A percentile compares a stretch with the other conserved stretches of the same genome.
These are phyloP conservation scores for Xylaria telfairii DNA, from an alignment of 495 filamentous ascomycete genomes.

Conservation along the genomic window DNA sequence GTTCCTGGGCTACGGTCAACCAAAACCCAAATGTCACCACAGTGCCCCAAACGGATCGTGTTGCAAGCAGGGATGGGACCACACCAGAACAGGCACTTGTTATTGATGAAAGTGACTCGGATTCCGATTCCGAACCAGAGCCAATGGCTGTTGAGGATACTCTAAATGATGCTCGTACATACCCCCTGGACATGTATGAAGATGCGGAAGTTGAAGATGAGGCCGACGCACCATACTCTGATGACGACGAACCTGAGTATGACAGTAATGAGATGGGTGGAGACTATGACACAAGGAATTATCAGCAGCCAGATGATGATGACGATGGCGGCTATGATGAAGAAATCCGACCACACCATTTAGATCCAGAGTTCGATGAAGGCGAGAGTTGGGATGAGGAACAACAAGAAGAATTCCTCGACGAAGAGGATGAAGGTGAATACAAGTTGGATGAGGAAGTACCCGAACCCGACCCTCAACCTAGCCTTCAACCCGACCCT, in stretches of 20 bases:
- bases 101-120: conserved; percentile 35
- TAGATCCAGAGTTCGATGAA: conserved; percentile 38
- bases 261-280: conserved; percentile 39
- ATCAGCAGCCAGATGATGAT: conserved; percentile 42
- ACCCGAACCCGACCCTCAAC: not conserved
- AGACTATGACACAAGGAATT: conserved; percentile 40
- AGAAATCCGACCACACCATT: conserved; percentile 29
- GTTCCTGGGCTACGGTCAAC: conserved; percentile 32
- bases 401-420: conserved; percentile 34
- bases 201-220: conserved; percentile 37
- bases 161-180: conserved; percentile 27
- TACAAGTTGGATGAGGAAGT: conserved; percentile 30
- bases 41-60: conserved; percentile 24
- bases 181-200: conserved; percentile 36
- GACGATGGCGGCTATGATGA: conserved; percentile 46
- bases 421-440: conserved; percentile 37
- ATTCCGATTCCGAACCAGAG: conserved; percentile 18
- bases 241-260: conserved; percentile 49
- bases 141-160: conserved; percentile 30
- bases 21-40: conserved; percentile 26
- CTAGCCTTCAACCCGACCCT: not conserved
- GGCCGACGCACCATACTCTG: conserved; percentile 37
- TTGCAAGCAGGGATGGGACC: conserved; percentile 30
- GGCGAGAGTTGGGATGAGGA: conserved; percentile 39
- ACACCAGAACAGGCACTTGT: conserved; percentile 36